These are phyloP conservation scores for Recurvomyces mirabilis DNA, from an alignment of 495 filamentous ascomycete genomes.

Conservation along the genomic window DNA sequence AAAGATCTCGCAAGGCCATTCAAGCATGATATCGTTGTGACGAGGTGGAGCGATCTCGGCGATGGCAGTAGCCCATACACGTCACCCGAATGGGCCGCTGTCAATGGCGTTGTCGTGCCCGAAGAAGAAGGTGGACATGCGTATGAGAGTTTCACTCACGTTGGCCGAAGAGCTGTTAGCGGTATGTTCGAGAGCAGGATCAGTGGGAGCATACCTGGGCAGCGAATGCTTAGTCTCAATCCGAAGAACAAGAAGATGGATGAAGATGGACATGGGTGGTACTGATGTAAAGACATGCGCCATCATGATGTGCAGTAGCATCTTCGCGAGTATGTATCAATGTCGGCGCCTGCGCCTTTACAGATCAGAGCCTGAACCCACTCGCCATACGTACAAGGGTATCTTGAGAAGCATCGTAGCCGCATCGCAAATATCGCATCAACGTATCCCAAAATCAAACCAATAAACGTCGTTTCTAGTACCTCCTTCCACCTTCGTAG, in stretches of 20 bases:
- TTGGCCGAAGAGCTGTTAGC: constrained; percentile 42
- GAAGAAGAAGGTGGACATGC: constrained; percentile 16
- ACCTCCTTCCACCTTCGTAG: too few relatives aligned
- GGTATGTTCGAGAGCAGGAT: constrained; percentile 47
- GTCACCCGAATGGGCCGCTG: constrained; percentile 38
- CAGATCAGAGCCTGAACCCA: neutral
- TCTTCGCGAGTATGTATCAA: too few relatives aligned
- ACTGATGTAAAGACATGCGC: too few relatives aligned
- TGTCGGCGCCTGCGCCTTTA: neutral
- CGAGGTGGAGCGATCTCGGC: constrained; percentile 49
- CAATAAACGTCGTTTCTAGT: too few relatives aligned
- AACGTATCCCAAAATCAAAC: neutral
- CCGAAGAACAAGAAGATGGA: constrained; percentile 38
- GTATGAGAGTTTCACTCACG: constrained; percentile 42
- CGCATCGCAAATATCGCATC: neutral
- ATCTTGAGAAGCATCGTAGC: neutral
- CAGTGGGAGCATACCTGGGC: constrained; percentile 44
- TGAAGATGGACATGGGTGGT: constrained; percentile 40
- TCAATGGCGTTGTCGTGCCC: constrained; percentile 30
- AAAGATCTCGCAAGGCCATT: constrained; percentile 31
- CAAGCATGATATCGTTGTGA: constrained; percentile 48
- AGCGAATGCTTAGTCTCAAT: constrained; percentile 46
- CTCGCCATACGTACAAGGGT: neutral
- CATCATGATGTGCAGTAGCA: too few relatives aligned
- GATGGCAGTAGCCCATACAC: constrained; percentile 36